phyloP scores from a whole-genome alignment of 75 land plant species.

The Pinus albicaulis region DNA sequence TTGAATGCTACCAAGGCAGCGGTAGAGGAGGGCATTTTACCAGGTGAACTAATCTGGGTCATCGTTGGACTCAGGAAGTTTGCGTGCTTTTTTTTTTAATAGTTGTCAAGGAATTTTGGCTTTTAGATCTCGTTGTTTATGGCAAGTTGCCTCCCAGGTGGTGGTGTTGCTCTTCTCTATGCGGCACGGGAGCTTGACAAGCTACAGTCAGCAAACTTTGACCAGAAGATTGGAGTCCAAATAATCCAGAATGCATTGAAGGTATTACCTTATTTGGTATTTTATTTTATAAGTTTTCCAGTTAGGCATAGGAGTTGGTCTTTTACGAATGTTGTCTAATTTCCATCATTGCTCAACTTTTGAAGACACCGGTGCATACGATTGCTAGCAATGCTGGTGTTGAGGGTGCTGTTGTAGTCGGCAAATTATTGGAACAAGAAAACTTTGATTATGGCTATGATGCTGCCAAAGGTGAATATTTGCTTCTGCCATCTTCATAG shows the following conservation, averaged over 20 bases:
- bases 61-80: background rate
- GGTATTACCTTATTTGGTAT: constrained; percentile 26
- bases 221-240: constrained; percentile 81
- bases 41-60: constrained; percentile 42
- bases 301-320: background rate
- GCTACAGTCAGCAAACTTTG: constrained; percentile 68
- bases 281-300: background rate
- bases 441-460: constrained; percentile 81
- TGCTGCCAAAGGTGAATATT: constrained; percentile 82
- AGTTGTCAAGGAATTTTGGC: background rate
- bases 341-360: background rate
- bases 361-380: constrained; percentile 74
- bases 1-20: constrained; percentile 98
- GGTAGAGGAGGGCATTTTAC: constrained; percentile 95
- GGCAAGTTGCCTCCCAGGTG: constrained; percentile 39
- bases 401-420: constrained; percentile 90
- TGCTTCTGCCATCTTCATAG: background rate
- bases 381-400: constrained; percentile 95
- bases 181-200: constrained; percentile 76
- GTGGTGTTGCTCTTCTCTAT: constrained; percentile 90
- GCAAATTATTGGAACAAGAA: constrained; percentile 86
- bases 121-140: background rate
- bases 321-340: background rate
- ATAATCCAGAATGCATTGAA: constrained; percentile 86
- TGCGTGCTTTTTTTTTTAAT: background rate